Evolutionary conservation across 2,329 filamentous ascomycete genomes (phyloP).

Genomic region (Trichoderma harzianum): DNA sequence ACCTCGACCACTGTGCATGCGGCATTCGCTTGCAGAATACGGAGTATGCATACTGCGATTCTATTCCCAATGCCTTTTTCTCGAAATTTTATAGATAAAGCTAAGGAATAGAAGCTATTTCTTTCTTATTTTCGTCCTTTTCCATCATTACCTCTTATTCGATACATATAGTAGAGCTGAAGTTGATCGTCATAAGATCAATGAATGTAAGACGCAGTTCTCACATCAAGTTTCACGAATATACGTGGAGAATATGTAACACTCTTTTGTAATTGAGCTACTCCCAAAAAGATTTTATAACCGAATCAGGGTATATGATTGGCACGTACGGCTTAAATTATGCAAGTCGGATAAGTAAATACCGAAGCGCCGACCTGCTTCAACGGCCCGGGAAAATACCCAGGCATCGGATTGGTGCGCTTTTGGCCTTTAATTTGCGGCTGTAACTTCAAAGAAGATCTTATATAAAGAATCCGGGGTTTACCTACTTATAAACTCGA

Average conservation of each 20-base stretch:
- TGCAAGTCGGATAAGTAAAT: not conserved
- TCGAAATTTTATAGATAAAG: not conserved
- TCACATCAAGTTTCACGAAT: not conserved
- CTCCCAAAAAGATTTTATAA: not conserved
- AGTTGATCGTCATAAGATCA: not conserved
- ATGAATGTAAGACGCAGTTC: not conserved
- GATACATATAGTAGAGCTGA: not conserved
- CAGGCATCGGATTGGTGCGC: conserved; percentile 9
- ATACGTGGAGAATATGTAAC: not conserved
- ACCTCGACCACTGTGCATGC: not conserved
- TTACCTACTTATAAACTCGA: not conserved
- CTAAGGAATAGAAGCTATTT: not conserved
- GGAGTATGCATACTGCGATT: not conserved
- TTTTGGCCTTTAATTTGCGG: not conserved
- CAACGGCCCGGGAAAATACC: not conserved
- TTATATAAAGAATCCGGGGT: not conserved
- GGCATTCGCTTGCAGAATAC: not conserved
- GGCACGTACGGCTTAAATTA: not conserved
- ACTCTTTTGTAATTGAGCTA: not conserved
- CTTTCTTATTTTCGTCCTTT: not conserved
- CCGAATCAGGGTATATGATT: not conserved
- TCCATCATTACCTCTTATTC: not conserved
- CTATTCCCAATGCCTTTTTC: not conserved
- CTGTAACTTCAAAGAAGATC: not conserved
- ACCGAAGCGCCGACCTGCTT: conserved; percentile 1